These are phyloP conservation scores for Sphagnum magellanicum DNA, from an alignment of 228 moss, liverwort and hornwort genomes.

Conservation along the genomic window DNA sequence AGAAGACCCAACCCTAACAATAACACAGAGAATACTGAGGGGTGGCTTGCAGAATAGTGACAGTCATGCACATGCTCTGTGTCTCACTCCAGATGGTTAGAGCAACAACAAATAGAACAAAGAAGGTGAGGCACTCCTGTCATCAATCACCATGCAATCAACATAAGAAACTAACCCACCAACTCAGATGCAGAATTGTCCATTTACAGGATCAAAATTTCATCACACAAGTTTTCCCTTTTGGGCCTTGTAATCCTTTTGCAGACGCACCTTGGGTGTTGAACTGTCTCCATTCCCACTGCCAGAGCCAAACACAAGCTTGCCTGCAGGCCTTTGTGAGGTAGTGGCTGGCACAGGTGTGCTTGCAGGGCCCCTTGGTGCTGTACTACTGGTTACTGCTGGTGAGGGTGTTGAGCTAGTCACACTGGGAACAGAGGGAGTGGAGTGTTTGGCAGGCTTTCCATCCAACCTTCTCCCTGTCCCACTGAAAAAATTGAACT, in stretches of 20 bases:
- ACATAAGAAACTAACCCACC: too few relatives aligned
- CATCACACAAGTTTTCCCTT: too few relatives aligned
- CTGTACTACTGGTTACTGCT: slow-evolving; percentile 21
- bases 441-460: slow-evolving; percentile 62
- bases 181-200: too few relatives aligned
- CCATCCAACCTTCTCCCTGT: slow-evolving; percentile 87
- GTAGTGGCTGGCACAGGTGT: slow-evolving; percentile 33
- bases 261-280: slow-evolving; percentile 42
- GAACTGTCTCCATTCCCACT: slow-evolving; percentile 35
- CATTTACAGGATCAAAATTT: too few relatives aligned
- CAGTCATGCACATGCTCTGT: too few relatives aligned
- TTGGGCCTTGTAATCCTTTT: not conserved
- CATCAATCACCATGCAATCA: not conserved
- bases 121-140: not conserved
- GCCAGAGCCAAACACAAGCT: slow-evolving; percentile 86
- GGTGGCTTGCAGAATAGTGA: too few relatives aligned
- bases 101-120: too few relatives aligned
- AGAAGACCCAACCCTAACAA: too few relatives aligned
- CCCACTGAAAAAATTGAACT: slow-evolving; percentile 80
- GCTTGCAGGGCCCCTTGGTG: slow-evolving; percentile 41
- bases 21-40: too few relatives aligned
- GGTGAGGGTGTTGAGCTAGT: slow-evolving; percentile 11
- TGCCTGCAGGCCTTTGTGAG: slow-evolving; percentile 67
- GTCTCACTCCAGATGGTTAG: too few relatives aligned
- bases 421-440: slow-evolving; percentile 29